Base-by-base conservation (phyloP, 1,139 yeast genomes). In the Candida freyschussii region DNA sequence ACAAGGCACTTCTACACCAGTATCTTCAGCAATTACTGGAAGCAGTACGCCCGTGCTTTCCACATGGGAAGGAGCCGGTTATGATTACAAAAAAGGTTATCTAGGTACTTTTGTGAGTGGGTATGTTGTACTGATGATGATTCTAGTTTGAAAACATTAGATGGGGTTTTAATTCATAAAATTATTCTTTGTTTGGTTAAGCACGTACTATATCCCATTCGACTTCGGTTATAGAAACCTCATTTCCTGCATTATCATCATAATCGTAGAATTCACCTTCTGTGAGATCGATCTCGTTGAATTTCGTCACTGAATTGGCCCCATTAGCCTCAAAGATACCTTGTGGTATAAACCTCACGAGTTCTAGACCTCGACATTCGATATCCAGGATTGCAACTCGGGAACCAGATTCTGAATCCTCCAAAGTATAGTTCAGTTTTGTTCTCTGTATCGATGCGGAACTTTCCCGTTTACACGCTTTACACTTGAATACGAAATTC, bases 261-360 rank as follows among this genome's bases (percentile, higher is more conserved):
- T 89, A 93, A 52, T 91, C 98, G 55, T 79, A 91, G 94, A 96
- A 89, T 55, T 91, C 97, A 27, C 73, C 76, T 25, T 86, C 96
- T 26, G 69, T 72, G 32, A 86, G 59, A 37, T 80, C 86, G n/a
- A 86, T 71, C 14, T 79, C 86, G 10, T 55, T 55, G 48, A 83
- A 84, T 36, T 55, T 59, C 2, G 83, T 67, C 8, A 59, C 56
- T 3, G 75, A 59, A 13, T 72, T 77, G 7, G 57, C 61, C 4
- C 85, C 84, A 27, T 57, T 61, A 39, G 89, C 84, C 30, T 62
- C 61, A 54, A 86, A 84, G 32, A 62, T 63, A 1, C 95, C 91
- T 45, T 53, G 20, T 26, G 95, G 83, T 17, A 74, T 59, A 50
- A 85, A 87, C 39, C 75, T 75, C 7, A 67, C 63, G 32, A 87